These are phyloP conservation scores for Tetrapisispora nanseiensis DNA, from an alignment of 805 yeast genomes.

Conservation along the genomic window DNA sequence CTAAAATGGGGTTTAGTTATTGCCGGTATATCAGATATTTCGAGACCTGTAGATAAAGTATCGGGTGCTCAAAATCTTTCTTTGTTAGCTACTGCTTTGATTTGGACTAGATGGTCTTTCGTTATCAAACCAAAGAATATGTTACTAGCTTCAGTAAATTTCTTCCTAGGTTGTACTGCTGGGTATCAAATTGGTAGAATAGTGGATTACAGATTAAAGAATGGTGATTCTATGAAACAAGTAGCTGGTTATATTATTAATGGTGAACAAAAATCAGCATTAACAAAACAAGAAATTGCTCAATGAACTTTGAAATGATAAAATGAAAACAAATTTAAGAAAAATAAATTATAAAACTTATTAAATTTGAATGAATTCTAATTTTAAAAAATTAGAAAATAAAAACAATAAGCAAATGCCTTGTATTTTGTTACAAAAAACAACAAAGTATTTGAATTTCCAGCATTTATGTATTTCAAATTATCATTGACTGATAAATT, in stretches of 20 bases:
- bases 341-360: no score
- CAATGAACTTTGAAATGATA: neutral
- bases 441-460: no score
- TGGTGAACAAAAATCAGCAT: constrained; percentile 28
- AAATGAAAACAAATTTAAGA: neutral
- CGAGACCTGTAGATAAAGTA: constrained; percentile 86
- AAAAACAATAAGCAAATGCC: no score
- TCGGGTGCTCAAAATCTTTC: constrained; percentile 70
- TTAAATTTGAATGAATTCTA: no score
- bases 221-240: constrained; percentile 54
- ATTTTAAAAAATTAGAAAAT: neutral
- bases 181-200: constrained; percentile 75
- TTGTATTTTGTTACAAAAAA: no score
- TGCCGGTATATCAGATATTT: constrained; percentile 82
- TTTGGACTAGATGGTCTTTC: constrained; percentile 98
- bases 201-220: constrained; percentile 48
- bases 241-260: constrained; percentile 48
- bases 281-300: neutral
- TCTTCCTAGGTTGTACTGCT: constrained; percentile 86
- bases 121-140: constrained; percentile 84
- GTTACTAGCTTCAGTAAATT: constrained; percentile 86
- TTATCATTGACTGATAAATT: neutral
- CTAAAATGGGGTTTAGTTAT: constrained; percentile 84
- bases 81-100: constrained; percentile 80
- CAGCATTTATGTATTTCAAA: neutral